Evolutionary conservation across 1,284 basidiomycete genomes (phyloP), one percentile per base, ranked within the genome.

Genomic region (Stygiomarasmius scandens): DNA sequence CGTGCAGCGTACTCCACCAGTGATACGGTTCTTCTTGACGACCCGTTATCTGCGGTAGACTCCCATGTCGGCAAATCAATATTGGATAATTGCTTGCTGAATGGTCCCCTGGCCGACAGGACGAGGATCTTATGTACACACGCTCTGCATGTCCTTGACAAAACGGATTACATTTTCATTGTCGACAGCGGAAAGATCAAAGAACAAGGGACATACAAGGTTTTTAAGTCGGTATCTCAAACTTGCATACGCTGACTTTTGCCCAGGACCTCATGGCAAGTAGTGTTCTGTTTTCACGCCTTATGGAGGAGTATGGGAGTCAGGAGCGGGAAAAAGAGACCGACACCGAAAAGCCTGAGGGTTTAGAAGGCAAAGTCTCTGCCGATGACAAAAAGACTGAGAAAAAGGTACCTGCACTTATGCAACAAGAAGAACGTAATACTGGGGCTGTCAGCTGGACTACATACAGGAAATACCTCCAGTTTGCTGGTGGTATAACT

Each of bases 1-100:
- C 74, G 87, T 2, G 85, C 85, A 2, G 79, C 86, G 5, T 90
- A 89, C 66, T 84, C 85, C 0, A 74, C 79, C 2, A 81, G 86
- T 0, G 79, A 82, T 52, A 81, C 87, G 36, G 74, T 87, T 45
- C 66, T 82, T 10, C 70, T 84, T 52, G 81, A 84, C 64, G 81
- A 82, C 62, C 77, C 79, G 3, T 71, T 84, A 16, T 79, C 77
- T 41, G 83, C 83, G 1, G 81, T 87, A 9, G 85, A 87, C 62
- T 78, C 80, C 1, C 72, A 78, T 56, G 77, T 79, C 14, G 78
- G 77, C 38, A 77, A 76, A 63, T 65, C 66, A 36, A 73, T 81
- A 38, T 65, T 81, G 10, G 77, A 83, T 45, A 71, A 78, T 49
- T 79, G 78, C 59, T 67, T 83, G 32, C 67, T 80, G n/a, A 68